Conservation (phyloP, 1,284 basidiomycete genomes). For the Dichomitus squalens region DNA sequence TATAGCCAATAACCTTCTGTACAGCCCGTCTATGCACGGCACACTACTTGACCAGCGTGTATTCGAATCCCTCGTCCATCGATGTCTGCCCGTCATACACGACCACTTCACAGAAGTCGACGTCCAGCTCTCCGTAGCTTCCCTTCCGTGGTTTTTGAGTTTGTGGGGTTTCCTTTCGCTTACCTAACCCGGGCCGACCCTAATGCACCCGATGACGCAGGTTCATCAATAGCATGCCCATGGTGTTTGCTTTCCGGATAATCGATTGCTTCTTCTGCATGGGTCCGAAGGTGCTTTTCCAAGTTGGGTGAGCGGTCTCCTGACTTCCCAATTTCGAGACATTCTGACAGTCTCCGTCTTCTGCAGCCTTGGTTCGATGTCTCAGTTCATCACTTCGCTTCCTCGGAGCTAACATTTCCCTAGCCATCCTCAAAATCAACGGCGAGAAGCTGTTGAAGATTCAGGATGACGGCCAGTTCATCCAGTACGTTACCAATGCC, state of each 20-base stretch:
- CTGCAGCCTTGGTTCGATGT: conserved; percentile 46
- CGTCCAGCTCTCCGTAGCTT: conserved; percentile 96
- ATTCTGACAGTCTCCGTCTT: conserved; percentile 2
- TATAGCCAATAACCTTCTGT: background rate
- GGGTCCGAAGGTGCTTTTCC: conserved; percentile 98
- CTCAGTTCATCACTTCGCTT: background rate
- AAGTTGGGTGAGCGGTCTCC: conserved; percentile 77
- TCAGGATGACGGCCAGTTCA: conserved; percentile 96
- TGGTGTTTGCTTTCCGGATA: conserved; percentile 98
- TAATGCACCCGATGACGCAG: conserved; percentile 38
- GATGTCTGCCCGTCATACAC: conserved; percentile 89
- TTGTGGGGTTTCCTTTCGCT: conserved; percentile 54
- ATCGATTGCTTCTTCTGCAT: conserved; percentile 99
- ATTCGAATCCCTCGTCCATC: conserved; percentile 95
- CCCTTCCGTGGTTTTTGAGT: conserved; percentile 97
- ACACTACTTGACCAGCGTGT: conserved; percentile 97
- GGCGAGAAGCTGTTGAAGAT: conserved; percentile 93
- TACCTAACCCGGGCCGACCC: background rate
- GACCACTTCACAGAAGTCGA: conserved; percentile 93
- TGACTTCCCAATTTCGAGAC: background rate
- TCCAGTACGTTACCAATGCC: conserved; percentile 65
- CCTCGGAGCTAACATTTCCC: conserved; percentile 11
- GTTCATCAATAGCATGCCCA: conserved; percentile 98
- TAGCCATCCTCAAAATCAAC: conserved; percentile 98
- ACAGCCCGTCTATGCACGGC: conserved; percentile 96